Percentiles rank a stretch among this genome's conserved stretches.
phyloP scores from a whole-genome alignment of 2,329 filamentous ascomycete species.

The Pyricularia pennisetigena region DNA sequence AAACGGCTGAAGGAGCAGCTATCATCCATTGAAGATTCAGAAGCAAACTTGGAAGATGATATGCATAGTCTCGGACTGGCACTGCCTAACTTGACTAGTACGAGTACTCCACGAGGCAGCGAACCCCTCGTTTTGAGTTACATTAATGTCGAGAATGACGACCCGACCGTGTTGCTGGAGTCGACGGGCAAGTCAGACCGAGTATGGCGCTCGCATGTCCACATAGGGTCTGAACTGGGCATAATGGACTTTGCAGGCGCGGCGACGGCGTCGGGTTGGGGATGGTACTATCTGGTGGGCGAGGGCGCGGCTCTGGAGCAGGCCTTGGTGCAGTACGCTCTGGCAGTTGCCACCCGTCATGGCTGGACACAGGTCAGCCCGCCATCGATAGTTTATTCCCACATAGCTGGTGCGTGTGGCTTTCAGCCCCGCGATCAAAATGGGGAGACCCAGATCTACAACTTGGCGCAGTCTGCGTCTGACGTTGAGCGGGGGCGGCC shows the following conservation, averaged over 20 bases:
- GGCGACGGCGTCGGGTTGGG: slow-evolving; percentile 81
- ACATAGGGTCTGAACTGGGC: slow-evolving; percentile 77
- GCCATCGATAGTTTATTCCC: slow-evolving; percentile 82
- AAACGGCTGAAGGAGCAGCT: slow-evolving; percentile 55
- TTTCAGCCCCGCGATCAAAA: slow-evolving; percentile 88
- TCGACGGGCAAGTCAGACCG: slow-evolving; percentile 24
- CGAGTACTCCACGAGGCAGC: slow-evolving; percentile 61
- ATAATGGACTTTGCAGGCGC: slow-evolving; percentile 85
- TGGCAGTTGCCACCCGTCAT: slow-evolving; percentile 58
- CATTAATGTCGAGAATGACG: slow-evolving; percentile 72
- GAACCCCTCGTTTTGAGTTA: slow-evolving; percentile 59
- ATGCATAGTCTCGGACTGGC: slow-evolving; percentile 67
- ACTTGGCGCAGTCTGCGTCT: slow-evolving; percentile 52
- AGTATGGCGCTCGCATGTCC: slow-evolving; percentile 65
- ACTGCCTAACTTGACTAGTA: slow-evolving; percentile 78
- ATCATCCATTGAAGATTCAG: slow-evolving; percentile 47
- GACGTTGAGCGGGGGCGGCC: slow-evolving; percentile 55
- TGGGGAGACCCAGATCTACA: slow-evolving; percentile 88
- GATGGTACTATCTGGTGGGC: slow-evolving; percentile 94
- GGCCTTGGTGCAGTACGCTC: slow-evolving; percentile 78
- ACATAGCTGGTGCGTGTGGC: slow-evolving; percentile 84
- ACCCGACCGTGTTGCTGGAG: slow-evolving; percentile 28
- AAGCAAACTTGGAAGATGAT: slow-evolving; percentile 49
- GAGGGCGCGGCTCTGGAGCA: slow-evolving; percentile 92
- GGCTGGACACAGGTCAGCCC: slow-evolving; percentile 78